Conservation (phyloP, 2,329 filamentous ascomycete genomes). For the Beauveria sp. region DNA sequence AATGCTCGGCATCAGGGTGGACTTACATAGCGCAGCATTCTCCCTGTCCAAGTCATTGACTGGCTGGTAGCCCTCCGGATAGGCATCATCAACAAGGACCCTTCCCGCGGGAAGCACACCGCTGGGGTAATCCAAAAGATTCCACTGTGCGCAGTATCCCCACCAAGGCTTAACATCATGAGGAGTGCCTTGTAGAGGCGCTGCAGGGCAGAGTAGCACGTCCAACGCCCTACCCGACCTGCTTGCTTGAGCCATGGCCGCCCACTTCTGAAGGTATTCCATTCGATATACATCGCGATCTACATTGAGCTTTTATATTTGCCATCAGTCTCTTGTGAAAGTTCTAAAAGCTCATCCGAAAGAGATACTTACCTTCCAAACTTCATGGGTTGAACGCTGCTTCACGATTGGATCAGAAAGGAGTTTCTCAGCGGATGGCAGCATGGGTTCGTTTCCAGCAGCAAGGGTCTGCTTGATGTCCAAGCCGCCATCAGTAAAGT, state of each 20-base stretch:
- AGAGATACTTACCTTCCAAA: constrained; percentile 21
- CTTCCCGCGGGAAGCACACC: constrained; percentile 14
- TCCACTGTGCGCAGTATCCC: constrained; percentile 58
- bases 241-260: constrained; percentile 17
- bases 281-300: constrained; percentile 25
- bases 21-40: constrained; percentile 15
- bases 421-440: constrained; percentile 48
- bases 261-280: constrained; percentile 22
- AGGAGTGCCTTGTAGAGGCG: constrained; percentile 38
- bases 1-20: neutral
- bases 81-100: constrained; percentile 13
- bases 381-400: constrained; percentile 23
- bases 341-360: neutral
- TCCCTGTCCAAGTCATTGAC: constrained; percentile 14
- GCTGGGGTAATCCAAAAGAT: constrained; percentile 56
- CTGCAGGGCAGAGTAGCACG: constrained; percentile 49
- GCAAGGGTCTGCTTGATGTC: constrained; percentile 39
- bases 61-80: constrained; percentile 11
- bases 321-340: neutral
- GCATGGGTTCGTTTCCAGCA: constrained; percentile 44
- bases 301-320: constrained; percentile 13
- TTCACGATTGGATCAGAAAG: constrained; percentile 39
- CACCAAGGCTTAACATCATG: constrained; percentile 36
- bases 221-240: constrained; percentile 32
- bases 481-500: constrained; percentile 48